phyloP scores from a whole-genome alignment of 352 stramenopile species.

The Pythium grandisporangium region DNA sequence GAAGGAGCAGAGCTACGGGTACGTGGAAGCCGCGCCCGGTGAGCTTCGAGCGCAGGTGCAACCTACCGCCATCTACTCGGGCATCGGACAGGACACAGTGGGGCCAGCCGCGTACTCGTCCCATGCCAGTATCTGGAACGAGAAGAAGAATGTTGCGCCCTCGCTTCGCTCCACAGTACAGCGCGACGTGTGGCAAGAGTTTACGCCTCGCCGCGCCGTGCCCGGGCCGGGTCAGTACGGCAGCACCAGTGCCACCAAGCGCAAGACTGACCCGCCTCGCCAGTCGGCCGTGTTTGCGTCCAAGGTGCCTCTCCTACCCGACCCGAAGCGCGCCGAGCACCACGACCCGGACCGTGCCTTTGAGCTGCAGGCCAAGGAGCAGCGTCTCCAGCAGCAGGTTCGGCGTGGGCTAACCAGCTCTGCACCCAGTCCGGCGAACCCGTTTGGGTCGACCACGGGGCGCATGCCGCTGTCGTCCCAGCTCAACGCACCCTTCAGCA shows the following conservation, averaged over 20 bases:
- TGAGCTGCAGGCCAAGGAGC: slow-evolving; percentile 46
- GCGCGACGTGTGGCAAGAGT: slow-evolving; percentile 60
- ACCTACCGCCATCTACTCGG: slow-evolving; percentile 45
- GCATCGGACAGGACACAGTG: slow-evolving; percentile 61
- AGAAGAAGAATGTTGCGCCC: slow-evolving; percentile 50
- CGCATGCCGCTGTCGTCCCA: slow-evolving; percentile 45
- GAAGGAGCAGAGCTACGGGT: slow-evolving; percentile 70
- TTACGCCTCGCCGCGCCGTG: slow-evolving; percentile 29
- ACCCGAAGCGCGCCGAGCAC: slow-evolving; percentile 25
- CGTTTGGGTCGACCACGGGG: slow-evolving; percentile 63
- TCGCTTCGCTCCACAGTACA: slow-evolving; percentile 64
- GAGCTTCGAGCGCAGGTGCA: slow-evolving; percentile 33
- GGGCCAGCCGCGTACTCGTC: slow-evolving; percentile 55
- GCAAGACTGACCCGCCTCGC: slow-evolving; percentile 4
- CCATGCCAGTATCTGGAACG: slow-evolving; percentile 48
- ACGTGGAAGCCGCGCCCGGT: slow-evolving; percentile 32
- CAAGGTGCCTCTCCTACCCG: slow-evolving; percentile 57
- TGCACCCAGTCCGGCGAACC: slow-evolving; percentile 27
- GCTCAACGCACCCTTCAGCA: slow-evolving; percentile 41
- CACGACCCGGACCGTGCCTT: slow-evolving; percentile 56
- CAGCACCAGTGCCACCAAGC: slow-evolving; percentile 2
- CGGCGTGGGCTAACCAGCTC: slow-evolving; percentile 12
- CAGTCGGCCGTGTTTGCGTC: slow-evolving; percentile 66
- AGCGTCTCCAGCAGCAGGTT: slow-evolving; percentile 22
- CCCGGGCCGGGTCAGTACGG: slow-evolving; percentile 63